A percentile compares a stretch with the other conserved stretches of the same genome.
Evolutionary conservation across 768 basidiomycete species (phyloP).

Genomic region (Boletus barrowsii): DNA sequence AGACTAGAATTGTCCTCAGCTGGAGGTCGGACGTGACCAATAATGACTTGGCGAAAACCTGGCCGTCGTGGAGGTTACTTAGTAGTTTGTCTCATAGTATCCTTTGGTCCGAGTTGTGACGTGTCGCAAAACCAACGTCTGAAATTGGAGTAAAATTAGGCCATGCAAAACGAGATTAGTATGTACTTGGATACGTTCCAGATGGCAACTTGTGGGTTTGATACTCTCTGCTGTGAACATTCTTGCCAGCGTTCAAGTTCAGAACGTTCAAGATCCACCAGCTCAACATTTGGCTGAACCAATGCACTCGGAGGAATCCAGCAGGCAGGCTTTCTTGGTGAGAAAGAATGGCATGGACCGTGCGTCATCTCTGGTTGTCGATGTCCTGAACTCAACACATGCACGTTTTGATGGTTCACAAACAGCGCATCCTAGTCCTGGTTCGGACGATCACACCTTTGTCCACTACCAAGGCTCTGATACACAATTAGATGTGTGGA

Average conservation of each 20-base stretch:
- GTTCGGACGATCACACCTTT: conserved; percentile 46
- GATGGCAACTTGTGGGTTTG: conserved; percentile 1
- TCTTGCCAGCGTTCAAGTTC: neutral
- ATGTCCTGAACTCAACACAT: conserved; percentile 10
- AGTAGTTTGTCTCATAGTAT: too few species aligned
- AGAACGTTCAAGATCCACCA: neutral
- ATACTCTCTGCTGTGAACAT: conserved; percentile 1
- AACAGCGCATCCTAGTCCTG: conserved; percentile 44
- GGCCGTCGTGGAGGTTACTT: too few species aligned
- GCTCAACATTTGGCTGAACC: conserved; percentile 21
- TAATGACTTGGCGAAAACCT: too few species aligned
- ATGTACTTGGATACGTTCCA: too few species aligned
- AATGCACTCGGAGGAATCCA: conserved; percentile 1
- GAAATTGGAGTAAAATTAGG: too few species aligned
- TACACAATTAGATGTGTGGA: conserved; percentile 76
- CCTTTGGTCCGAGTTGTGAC: too few species aligned
- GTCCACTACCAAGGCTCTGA: conserved; percentile 73
- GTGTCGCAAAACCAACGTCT: too few species aligned
- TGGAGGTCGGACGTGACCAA: too few species aligned
- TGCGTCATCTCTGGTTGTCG: conserved; percentile 25
- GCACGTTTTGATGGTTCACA: conserved; percentile 15
- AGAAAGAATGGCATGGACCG: conserved; percentile 35
- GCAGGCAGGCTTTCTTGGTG: conserved; percentile 22
- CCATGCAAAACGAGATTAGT: too few species aligned
- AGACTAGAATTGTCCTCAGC: too few species aligned